A percentile compares a stretch with the other conserved stretches of the same genome.
Conservation (phyloP, 2,329 filamentous ascomycete genomes). For the Sclerotinia trifoliorum region DNA sequence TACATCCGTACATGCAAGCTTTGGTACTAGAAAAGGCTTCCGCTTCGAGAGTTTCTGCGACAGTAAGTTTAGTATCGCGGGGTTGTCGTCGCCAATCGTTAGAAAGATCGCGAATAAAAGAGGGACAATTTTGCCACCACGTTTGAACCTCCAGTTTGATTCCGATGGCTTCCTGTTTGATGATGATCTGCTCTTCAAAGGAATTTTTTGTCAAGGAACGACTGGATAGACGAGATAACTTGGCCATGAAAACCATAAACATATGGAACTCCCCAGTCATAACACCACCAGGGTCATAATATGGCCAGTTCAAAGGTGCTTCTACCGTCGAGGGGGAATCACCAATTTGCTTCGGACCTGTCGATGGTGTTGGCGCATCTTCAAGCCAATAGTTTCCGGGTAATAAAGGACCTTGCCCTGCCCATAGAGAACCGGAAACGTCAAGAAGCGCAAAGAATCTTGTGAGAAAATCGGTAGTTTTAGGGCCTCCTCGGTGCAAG, state of each 20-base stretch:
- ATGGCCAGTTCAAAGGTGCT: constrained; percentile 32
- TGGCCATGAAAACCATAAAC: constrained; percentile 38
- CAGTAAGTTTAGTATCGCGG: constrained; percentile 34
- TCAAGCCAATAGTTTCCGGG: constrained; percentile 39
- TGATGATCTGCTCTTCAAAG: constrained; percentile 26
- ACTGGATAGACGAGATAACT: constrained; percentile 34
- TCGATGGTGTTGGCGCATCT: constrained; percentile 18
- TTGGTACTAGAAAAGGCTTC: constrained; percentile 38
- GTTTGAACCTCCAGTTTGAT: constrained; percentile 30
- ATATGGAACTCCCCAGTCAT: constrained; percentile 36
- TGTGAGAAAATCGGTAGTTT: constrained; percentile 34
- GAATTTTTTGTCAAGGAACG: constrained; percentile 31
- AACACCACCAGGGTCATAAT: constrained; percentile 35
- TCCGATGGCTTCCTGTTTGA: constrained; percentile 26
- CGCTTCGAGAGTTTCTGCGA: constrained; percentile 37
- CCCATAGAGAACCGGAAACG: constrained; percentile 36
- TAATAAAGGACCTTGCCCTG: constrained; percentile 35
- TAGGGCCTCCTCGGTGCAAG: constrained; percentile 36
- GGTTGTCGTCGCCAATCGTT: constrained; percentile 36
- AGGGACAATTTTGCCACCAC: constrained; percentile 36
- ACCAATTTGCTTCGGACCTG: constrained; percentile 9
- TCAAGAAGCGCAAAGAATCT: constrained; percentile 38
- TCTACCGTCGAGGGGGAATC: constrained; percentile 1
- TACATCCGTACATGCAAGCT: constrained; percentile 34
- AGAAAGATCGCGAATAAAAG: constrained; percentile 33